Evolutionary conservation across 306 rosid species (phyloP), one percentile per base, ranked within the genome.

Genomic region (Psophocarpus tetragonolobus): DNA sequence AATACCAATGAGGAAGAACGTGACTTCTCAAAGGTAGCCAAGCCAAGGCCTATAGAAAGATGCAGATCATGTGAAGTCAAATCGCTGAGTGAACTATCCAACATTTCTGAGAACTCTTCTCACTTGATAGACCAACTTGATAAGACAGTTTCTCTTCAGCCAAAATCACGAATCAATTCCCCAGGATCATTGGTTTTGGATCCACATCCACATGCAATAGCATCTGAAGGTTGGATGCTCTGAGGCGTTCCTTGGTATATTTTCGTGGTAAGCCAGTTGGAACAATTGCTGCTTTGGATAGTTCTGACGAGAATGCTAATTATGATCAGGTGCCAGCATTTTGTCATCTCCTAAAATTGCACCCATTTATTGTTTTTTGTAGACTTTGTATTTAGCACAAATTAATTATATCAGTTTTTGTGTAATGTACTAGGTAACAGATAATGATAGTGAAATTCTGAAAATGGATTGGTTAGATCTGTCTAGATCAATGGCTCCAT

Each of bases 191-290:
- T 70, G 17, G 26, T 75, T 41, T 84, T 48, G 47, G 90, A 44
- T 44, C 50, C 50, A 44, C 50, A 87, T 53, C 84, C 88, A 18
- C 87, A 86, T 80, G 84, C 93, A 29, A 82, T 86, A 79, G 39
- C 84, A 27, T 68, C 78, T 0, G 90, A 89, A 84, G 93, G 87
- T 44, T 91, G 97, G 89, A 86, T n/a, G 86, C 91, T 79, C 76
- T 91, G 82, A 89, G 86, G 86, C 86, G 88, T 60, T 86, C 97
- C 27, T 83, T 87, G 84, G 93, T 91, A 9, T 35, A 84, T 72
- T 89, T 87, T 83, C 87, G 90, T 6, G 92, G 89, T 38, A 78
- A 77, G 74, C 93, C 92, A 7, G 97, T 91, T 45, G 97, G 97
- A 69, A 91, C 93, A 26, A 89, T 89, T 79, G 97, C 93, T 83